Conservation (phyloP, 768 basidiomycete species). For the Pleurotus giganteus region DNA sequence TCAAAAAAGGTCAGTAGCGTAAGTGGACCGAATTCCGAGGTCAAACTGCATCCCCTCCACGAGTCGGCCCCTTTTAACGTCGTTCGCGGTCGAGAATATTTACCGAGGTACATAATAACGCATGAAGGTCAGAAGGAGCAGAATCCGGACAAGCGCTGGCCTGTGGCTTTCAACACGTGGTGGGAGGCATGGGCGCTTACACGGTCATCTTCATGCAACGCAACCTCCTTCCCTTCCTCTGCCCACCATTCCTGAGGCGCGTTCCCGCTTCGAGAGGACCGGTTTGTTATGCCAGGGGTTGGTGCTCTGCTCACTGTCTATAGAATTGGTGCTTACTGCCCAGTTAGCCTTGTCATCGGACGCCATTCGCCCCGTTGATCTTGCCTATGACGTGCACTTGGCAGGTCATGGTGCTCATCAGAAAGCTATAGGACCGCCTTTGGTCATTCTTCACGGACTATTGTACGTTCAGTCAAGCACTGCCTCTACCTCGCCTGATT, state of each 20-base stretch:
- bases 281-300: no score
- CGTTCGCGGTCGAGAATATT: neutral
- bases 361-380: constrained; percentile 12
- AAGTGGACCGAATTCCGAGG: neutral
- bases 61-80: neutral
- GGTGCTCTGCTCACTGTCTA: neutral
- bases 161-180: no score
- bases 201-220: no score
- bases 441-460: constrained; percentile 63
- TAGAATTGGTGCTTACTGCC: neutral
- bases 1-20: no score
- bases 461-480: constrained; percentile 40
- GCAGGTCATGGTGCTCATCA: constrained; percentile 16
- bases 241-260: no score
- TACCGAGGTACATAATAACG: no score
- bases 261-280: no score
- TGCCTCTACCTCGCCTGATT: neutral
- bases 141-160: no score
- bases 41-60: neutral
- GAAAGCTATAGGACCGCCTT: constrained; percentile 35
- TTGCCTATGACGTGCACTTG: constrained; percentile 15
- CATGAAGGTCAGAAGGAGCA: no score
- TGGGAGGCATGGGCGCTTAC: neutral
- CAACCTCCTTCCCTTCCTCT: no score
- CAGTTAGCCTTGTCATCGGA: neutral